phyloP scores from a whole-genome alignment of 1,139 yeast species.

The Meyerozyma guilliermondii region DNA sequence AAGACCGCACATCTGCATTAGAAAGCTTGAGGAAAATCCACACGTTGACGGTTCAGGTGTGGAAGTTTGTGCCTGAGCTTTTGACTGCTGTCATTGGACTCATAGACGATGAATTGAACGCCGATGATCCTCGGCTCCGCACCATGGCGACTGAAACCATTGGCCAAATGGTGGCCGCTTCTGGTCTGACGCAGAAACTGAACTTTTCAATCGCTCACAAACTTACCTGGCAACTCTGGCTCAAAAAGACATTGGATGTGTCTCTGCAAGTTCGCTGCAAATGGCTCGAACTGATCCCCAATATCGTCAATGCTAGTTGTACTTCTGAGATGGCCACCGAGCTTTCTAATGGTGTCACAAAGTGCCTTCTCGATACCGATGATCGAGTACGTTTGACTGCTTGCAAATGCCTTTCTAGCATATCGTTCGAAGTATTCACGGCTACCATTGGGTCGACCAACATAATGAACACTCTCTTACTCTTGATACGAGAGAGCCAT shows the following conservation, averaged over 20 bases:
- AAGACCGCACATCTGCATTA: constrained; percentile 17
- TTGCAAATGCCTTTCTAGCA: constrained; percentile 40
- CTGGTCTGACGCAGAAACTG: constrained; percentile 27
- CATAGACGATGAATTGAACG: constrained; percentile 73
- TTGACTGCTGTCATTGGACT: constrained; percentile 73
- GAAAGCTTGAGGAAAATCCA: constrained; percentile 57
- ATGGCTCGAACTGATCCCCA: constrained; percentile 61
- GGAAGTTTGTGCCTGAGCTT: constrained; percentile 76
- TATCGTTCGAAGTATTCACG: constrained; percentile 38
- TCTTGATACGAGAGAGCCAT: constrained; percentile 67
- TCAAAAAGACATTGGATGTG: constrained; percentile 67
- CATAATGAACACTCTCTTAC: constrained; percentile 51
- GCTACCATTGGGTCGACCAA: constrained; percentile 39
- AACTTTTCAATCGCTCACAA: constrained; percentile 59
- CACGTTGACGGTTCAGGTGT: constrained; percentile 57
- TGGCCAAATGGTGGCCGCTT: constrained; percentile 52
- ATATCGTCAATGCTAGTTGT: constrained; percentile 22
- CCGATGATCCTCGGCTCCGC: constrained; percentile 63
- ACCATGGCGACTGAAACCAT: constrained; percentile 68
- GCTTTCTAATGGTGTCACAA: constrained; percentile 54
- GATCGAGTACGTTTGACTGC: constrained; percentile 68
- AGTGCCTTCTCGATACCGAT: constrained; percentile 71
- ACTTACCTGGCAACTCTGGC: constrained; percentile 67
- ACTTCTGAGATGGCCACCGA: constrained; percentile 48
- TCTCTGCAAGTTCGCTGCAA: constrained; percentile 57